Conservation (phyloP, 768 basidiomycete genomes). For the Rhodosporidiobolus odoratus region DNA sequence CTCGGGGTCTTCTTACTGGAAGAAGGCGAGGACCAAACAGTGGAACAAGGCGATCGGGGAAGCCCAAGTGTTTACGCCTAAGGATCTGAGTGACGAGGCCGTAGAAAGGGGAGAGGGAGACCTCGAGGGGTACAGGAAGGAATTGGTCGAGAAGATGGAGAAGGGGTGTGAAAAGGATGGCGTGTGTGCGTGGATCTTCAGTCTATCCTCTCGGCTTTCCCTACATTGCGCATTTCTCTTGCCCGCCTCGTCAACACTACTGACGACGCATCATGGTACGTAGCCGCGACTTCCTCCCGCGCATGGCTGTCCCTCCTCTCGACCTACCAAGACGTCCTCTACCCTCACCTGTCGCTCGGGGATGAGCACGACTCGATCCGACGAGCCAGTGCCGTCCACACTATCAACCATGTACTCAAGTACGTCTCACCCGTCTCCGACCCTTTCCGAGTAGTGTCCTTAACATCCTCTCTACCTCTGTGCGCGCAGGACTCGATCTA, state of each 20-base stretch:
- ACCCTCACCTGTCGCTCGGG: slow-evolving; percentile 58
- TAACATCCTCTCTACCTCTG: too few relatives aligned
- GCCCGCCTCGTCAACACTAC: too few relatives aligned
- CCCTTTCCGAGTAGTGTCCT: too few relatives aligned
- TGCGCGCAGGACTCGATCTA: slow-evolving; percentile 74
- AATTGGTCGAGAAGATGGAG: not conserved
- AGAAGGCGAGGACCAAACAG: slow-evolving; percentile 5
- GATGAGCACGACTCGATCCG: slow-evolving; percentile 61
- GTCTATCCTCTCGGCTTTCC: not conserved
- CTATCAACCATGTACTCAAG: slow-evolving; percentile 85
- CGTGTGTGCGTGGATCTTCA: not conserved
- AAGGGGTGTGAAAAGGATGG: too few relatives aligned
- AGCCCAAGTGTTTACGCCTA: not conserved
- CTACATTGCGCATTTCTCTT: too few relatives aligned
- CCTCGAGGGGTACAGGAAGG: not conserved
- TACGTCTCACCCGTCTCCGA: too few relatives aligned
- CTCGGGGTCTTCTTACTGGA: not conserved
- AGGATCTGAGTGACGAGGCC: not conserved
- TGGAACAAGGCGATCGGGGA: not conserved
- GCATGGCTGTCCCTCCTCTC: slow-evolving; percentile 28
- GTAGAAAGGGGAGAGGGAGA: not conserved
- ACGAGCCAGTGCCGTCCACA: slow-evolving; percentile 70
- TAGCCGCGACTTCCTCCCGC: not conserved
- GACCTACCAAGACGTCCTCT: slow-evolving; percentile 69
- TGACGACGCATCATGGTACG: too few relatives aligned